These are phyloP conservation scores for Fusarium denticulatum DNA, from an alignment of 2,329 filamentous ascomycete genomes.

Conservation along the genomic window DNA sequence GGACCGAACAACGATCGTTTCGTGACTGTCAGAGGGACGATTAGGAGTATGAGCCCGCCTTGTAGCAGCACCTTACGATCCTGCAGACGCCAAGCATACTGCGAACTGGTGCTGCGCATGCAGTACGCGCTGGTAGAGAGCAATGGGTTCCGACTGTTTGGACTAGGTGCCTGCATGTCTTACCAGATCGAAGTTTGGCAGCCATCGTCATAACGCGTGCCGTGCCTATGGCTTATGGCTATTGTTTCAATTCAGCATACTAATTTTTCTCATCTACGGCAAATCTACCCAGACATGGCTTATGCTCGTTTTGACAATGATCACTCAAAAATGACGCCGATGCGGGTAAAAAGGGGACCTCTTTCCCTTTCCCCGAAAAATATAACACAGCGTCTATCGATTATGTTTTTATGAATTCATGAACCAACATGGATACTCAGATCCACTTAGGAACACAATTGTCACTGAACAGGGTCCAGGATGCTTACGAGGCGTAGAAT, in stretches of 20 bases:
- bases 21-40: background rate
- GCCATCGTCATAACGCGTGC: background rate
- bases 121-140: background rate
- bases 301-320: background rate
- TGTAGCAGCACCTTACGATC: background rate
- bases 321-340: background rate
- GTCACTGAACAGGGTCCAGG: conserved; percentile 16
- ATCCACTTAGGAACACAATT: conserved; percentile 9
- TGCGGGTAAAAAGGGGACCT: background rate
- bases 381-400: background rate
- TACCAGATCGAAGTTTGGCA: conserved; percentile 8
- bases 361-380: background rate
- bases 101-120: conserved; percentile 5
- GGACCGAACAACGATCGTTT: background rate
- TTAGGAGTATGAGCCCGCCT: background rate
- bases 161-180: conserved; percentile 5
- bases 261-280: background rate
- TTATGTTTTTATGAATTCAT: background rate
- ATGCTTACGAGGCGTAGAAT: background rate
- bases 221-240: background rate
- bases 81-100: background rate
- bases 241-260: conserved; percentile 13
- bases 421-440: background rate
- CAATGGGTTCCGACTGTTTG: background rate
- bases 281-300: background rate